A percentile compares a stretch with the other conserved stretches of the same genome.
Conservation (phyloP, 1,284 basidiomycete genomes). For the Phaffia rhodozyma region DNA sequence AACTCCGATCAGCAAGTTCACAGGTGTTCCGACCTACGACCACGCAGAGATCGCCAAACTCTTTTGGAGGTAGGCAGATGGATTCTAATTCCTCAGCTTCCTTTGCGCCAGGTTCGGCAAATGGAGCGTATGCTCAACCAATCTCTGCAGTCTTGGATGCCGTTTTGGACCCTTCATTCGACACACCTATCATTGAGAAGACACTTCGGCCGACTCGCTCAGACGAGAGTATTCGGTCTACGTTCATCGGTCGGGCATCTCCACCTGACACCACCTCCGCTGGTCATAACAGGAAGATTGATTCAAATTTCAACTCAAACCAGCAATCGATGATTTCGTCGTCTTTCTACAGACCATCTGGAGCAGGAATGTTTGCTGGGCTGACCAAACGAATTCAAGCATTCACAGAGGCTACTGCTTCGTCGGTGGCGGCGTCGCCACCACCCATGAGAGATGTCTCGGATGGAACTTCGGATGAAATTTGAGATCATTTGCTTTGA, state of each 20-base stretch:
- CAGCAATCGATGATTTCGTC: neutral
- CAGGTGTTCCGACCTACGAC: conserved; percentile 25
- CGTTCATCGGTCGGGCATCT: conserved; percentile 39
- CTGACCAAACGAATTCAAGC: neutral
- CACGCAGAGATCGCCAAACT: neutral
- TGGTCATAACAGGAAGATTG: neutral
- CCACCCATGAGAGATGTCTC: too few relatives aligned
- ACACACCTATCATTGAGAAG: conserved; percentile 45
- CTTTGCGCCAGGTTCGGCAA: conserved; percentile 13
- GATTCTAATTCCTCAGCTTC: too few relatives aligned
- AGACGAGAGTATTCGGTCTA: conserved; percentile 79
- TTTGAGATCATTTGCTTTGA: too few relatives aligned
- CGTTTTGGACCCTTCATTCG: conserved; percentile 49
- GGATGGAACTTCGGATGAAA: too few relatives aligned
- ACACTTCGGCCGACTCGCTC: conserved; percentile 63
- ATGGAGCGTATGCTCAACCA: conserved; percentile 21
- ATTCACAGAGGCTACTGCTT: neutral
- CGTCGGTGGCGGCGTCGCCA: neutral
- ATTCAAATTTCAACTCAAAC: neutral
- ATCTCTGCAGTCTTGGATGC: conserved; percentile 62
- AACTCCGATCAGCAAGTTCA: conserved; percentile 26
- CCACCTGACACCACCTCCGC: neutral
- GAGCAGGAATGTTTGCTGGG: neutral
- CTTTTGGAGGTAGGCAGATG: conserved; percentile 5
- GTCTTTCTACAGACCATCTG: neutral